Evolutionary conservation across 2,329 filamentous ascomycete genomes (phyloP), one percentile per base, ranked within the genome.

Genomic region (Nannizziopsis arthrosporioides): DNA sequence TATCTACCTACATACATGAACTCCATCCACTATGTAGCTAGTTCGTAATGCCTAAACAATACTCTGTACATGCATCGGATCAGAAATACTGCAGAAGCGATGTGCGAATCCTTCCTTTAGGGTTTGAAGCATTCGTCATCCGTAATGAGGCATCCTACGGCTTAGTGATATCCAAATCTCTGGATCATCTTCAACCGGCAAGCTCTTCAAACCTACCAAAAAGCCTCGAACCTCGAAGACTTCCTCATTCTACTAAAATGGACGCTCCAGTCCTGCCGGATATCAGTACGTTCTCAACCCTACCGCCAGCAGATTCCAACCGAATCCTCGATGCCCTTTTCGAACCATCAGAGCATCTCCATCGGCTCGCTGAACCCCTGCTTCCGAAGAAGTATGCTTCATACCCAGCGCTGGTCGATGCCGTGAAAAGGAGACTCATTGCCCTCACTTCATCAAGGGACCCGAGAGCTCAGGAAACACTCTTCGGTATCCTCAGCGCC

Each of bases 301-400:
- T 53, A 38, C 48, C 47, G 35, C 38, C 7, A 7, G 39, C n/a
- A 11, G 22, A 41, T 32, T 50, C 46, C 12, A 46, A 36, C 42
- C 57, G 56, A 39, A 57, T 81, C 43, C 76, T 94, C 42, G 85
- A 93, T 66, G 73, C 81, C 2, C 80, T 94, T 51, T 94, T 95
- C 66, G 89, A 95, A 63, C 85, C 85, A 12, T 88, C 82, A 47
- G 70, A 76, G 0, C 77, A 81, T 44, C 78, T 95, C 1, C 86
- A 90, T 64, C 72, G 75, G 10, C 73, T 92, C 11, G 77, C 84
- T 12, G 63, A 85, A 5, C 84, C 84, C 1, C 68, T 82, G 2
- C 71, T 93, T n/a, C 72, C 71, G 15, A 17, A 41, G 11, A 36
- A 12, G 32, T 89, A 86, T 63, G 57, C 68, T 1, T 81, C 79